Evolutionary conservation across 2,329 filamentous ascomycete genomes (phyloP).

Genomic region (Sporothrix brasiliensis): DNA sequence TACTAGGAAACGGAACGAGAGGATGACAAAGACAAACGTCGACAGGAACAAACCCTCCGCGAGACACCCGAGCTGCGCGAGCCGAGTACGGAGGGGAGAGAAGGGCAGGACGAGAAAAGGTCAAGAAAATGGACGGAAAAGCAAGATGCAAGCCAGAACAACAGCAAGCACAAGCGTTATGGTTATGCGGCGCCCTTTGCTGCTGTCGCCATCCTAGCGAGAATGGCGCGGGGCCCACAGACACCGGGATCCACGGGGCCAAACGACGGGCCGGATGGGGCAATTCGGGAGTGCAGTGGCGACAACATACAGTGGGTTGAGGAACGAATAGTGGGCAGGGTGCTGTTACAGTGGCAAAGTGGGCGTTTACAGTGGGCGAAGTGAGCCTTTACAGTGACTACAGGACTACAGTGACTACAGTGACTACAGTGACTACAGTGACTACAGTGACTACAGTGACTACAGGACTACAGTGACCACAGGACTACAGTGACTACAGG

Average conservation of each 20-base stretch:
- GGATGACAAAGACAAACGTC: neutral
- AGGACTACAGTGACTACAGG: too few relatives aligned
- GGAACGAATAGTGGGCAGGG: too few relatives aligned
- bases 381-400: too few relatives aligned
- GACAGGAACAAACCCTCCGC: neutral
- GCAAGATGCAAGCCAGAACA: too few relatives aligned
- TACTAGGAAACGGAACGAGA: neutral
- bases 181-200: neutral
- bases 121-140: neutral
- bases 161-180: too few relatives aligned
- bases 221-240: conserved; percentile 21
- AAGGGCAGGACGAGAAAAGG: neutral
- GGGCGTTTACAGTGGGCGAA: too few relatives aligned
- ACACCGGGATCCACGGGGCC: neutral
- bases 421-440: too few relatives aligned
- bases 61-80: conserved; percentile 16
- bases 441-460: too few relatives aligned
- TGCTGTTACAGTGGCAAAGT: too few relatives aligned
- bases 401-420: too few relatives aligned
- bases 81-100: neutral
- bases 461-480: too few relatives aligned
- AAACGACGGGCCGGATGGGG: conserved; percentile 23
- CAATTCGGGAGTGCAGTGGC: conserved; percentile 17
- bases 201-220: conserved; percentile 27
- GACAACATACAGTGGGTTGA: neutral